phyloP scores from a whole-genome alignment of 2,329 filamentous ascomycete genomes.

The Dothideomycetes sp. region DNA sequence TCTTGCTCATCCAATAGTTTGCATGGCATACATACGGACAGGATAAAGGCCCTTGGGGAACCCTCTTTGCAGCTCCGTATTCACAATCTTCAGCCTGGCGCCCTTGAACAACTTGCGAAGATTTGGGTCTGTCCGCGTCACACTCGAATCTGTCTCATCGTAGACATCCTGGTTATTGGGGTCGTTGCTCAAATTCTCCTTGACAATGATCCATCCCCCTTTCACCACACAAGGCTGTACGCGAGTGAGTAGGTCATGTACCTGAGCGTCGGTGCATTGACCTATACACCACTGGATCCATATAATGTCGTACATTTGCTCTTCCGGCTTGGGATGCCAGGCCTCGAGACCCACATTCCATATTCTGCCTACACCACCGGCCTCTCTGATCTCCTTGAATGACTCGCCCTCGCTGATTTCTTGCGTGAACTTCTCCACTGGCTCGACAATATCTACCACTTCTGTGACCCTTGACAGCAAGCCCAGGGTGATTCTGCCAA shows the following conservation, averaged over 20 bases:
- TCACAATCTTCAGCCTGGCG: slow-evolving; percentile 58
- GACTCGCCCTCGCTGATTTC: slow-evolving; percentile 34
- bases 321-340: slow-evolving; percentile 42
- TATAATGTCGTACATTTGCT: slow-evolving; percentile 61
- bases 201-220: slow-evolving; percentile 56
- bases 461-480: slow-evolving; percentile 61
- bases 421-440: slow-evolving; percentile 68
- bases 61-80: slow-evolving; percentile 60
- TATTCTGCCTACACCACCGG: slow-evolving; percentile 48
- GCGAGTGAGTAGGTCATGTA: slow-evolving; percentile 54
- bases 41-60: slow-evolving; percentile 60
- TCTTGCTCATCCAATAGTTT: slow-evolving; percentile 27
- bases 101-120: slow-evolving; percentile 59
- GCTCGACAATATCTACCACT: slow-evolving; percentile 74
- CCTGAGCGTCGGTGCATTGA: slow-evolving; percentile 64
- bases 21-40: slow-evolving; percentile 68
- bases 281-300: slow-evolving; percentile 90
- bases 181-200: slow-evolving; percentile 63
- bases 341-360: slow-evolving; percentile 64
- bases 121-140: slow-evolving; percentile 65
- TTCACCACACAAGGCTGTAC: slow-evolving; percentile 29
- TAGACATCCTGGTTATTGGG: slow-evolving; percentile 52
- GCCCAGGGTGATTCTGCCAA: slow-evolving; percentile 71
- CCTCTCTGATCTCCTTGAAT: slow-evolving; percentile 22
- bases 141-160: slow-evolving; percentile 64